Conservation (phyloP, 2,329 filamentous ascomycete species). For the Aspergillus chevalieri region DNA sequence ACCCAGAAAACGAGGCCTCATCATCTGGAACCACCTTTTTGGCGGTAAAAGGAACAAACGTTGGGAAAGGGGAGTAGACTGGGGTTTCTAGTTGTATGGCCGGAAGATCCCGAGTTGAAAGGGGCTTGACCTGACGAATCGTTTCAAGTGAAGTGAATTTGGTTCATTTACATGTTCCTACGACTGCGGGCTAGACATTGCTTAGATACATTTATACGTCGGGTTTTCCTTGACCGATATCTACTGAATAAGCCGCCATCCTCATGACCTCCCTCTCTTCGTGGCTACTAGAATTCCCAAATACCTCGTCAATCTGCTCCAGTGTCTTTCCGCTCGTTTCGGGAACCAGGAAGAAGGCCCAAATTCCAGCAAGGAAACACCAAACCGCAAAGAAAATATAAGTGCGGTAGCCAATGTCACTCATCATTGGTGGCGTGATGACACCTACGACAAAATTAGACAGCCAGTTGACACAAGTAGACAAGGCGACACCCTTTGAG, state of each 20-base stretch:
- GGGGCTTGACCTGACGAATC: neutral
- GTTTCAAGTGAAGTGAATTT: too few species aligned
- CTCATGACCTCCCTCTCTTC: conserved; percentile 1
- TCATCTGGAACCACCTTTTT: too few species aligned
- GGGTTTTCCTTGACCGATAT: too few species aligned
- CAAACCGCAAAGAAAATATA: conserved; percentile 54
- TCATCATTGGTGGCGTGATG: conserved; percentile 56
- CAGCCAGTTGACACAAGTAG: conserved; percentile 33
- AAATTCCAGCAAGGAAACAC: conserved; percentile 34
- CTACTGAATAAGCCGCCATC: too few species aligned
- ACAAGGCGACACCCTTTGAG: conserved; percentile 32
- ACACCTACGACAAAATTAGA: conserved; percentile 46
- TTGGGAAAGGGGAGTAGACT: too few species aligned
- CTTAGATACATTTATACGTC: too few species aligned
- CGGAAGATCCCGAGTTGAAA: too few species aligned
- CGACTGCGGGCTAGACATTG: too few species aligned
- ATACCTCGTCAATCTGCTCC: conserved; percentile 12
- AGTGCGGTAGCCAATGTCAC: conserved; percentile 43
- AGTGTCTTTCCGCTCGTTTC: conserved; percentile 11
- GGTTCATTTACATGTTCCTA: too few species aligned
- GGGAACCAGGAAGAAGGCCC: conserved; percentile 12
- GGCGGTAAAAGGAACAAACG: too few species aligned
- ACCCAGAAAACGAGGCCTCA: too few species aligned
- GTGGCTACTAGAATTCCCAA: conserved; percentile 5
- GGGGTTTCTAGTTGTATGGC: too few species aligned